Conservation (phyloP, 768 basidiomycete genomes). For the Mycena metata region DNA sequence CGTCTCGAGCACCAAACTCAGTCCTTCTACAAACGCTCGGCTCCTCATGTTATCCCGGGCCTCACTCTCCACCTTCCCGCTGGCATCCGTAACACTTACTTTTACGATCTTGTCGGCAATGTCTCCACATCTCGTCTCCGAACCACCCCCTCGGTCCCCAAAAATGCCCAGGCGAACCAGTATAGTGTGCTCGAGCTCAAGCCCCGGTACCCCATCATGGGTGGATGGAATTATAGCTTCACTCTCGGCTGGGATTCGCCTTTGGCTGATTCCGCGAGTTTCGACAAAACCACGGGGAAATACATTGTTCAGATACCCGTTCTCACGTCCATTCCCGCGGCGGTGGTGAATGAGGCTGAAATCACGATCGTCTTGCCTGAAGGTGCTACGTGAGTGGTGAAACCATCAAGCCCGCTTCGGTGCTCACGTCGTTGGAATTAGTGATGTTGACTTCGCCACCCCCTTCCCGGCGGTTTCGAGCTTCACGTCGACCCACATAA, state of each 20-base stretch:
- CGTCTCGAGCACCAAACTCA: constrained; percentile 90
- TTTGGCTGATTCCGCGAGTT: constrained; percentile 77
- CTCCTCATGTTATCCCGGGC: constrained; percentile 78
- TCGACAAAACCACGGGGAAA: constrained; percentile 70
- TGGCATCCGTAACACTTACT: constrained; percentile 87
- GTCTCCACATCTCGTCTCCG: constrained; percentile 95
- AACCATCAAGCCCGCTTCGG: constrained; percentile 5
- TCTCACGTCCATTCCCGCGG: constrained; percentile 83
- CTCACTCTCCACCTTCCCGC: constrained; percentile 87
- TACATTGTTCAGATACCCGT: constrained; percentile 88
- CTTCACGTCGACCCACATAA: constrained; percentile 75
- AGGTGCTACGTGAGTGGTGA: constrained; percentile 85
- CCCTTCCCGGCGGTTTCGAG: constrained; percentile 84
- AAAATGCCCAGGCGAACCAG: constrained; percentile 64
- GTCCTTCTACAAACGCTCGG: constrained; percentile 73
- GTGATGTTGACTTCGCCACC: constrained; percentile 80
- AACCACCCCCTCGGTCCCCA: constrained; percentile 71
- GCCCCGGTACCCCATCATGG: constrained; percentile 93
- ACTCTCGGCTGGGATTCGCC: constrained; percentile 96
- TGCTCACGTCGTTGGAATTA: constrained; percentile 48
- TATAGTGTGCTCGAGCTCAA: constrained; percentile 83
- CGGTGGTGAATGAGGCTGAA: constrained; percentile 85
- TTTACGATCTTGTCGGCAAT: constrained; percentile 93
- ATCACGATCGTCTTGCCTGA: constrained; percentile 90
- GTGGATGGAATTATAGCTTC: constrained; percentile 98